phyloP scores from a whole-genome alignment of 2,329 filamentous ascomycete genomes.

The Fusarium pininemorale region DNA sequence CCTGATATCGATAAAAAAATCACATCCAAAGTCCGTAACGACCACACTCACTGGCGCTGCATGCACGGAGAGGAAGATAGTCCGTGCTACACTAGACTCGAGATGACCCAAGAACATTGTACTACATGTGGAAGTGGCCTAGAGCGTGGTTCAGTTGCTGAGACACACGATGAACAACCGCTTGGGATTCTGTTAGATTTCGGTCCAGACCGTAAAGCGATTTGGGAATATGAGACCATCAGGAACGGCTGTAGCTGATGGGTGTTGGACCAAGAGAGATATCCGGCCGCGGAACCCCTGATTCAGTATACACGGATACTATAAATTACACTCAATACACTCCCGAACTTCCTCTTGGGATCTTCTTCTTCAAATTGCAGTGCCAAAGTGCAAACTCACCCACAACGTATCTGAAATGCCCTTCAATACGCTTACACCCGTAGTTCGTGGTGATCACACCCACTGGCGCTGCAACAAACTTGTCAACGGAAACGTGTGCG shows the following conservation, averaged over 20 bases:
- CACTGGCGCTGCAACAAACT: background rate
- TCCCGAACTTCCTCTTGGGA: fast-evolving
- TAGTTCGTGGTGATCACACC: background rate
- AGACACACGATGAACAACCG: fast-evolving
- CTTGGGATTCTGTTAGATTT: background rate
- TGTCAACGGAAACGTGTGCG: background rate
- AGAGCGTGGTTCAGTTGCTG: fast-evolving
- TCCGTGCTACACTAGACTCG: background rate
- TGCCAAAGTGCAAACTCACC: background rate
- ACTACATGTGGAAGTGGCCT: fast-evolving
- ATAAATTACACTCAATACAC: background rate
- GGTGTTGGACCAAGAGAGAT: background rate
- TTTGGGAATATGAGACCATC: background rate
- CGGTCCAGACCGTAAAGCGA: background rate
- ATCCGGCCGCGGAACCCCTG: fast-evolving
- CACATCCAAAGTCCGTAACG: background rate
- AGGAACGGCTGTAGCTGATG: background rate
- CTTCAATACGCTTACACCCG: background rate
- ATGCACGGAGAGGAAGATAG: fast-evolving
- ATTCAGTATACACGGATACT: fast-evolving
- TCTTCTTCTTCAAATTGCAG: background rate
- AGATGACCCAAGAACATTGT: background rate
- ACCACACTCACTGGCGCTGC: background rate
- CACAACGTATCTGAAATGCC: background rate
- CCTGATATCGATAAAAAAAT: background rate